Conservation (phyloP, 2,329 filamentous ascomycete genomes). For the Fusarium compactum region DNA sequence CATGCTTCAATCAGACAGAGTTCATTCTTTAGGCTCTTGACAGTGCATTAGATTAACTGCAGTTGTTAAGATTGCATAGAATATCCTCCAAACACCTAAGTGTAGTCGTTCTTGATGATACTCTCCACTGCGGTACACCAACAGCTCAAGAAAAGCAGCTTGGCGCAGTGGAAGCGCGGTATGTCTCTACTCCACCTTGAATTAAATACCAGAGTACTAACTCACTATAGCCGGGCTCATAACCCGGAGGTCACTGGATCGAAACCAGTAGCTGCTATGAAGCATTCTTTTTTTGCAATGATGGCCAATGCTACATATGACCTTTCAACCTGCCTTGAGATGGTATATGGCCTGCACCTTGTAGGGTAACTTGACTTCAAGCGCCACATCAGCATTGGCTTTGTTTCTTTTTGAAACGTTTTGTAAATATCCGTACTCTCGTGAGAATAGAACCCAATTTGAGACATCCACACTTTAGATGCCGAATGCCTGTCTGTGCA, state of each 20-base stretch:
- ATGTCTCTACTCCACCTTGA: not conserved
- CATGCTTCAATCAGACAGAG: not conserved
- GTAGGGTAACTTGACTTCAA: not conserved
- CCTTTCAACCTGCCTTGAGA: not conserved
- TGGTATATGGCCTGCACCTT: not conserved
- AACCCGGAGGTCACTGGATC: not conserved
- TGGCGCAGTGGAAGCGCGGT: not conserved
- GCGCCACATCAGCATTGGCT: too few species aligned
- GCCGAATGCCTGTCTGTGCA: conserved; percentile 3
- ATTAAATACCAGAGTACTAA: not conserved
- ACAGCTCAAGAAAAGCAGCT: not conserved
- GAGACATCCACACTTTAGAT: not conserved
- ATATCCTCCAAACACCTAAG: not conserved
- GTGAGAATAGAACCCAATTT: not conserved
- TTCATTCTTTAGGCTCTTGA: not conserved
- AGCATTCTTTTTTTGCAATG: not conserved
- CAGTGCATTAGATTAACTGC: not conserved
- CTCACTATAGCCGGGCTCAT: not conserved
- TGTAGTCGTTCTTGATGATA: not conserved
- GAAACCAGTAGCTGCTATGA: not conserved
- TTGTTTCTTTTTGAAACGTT: not conserved
- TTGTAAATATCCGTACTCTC: not conserved
- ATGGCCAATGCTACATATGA: not conserved
- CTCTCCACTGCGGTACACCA: not conserved
- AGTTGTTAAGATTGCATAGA: not conserved